phyloP scores from a whole-genome alignment of 257 asterid species.

The Phtheirospermum japonicum region DNA sequence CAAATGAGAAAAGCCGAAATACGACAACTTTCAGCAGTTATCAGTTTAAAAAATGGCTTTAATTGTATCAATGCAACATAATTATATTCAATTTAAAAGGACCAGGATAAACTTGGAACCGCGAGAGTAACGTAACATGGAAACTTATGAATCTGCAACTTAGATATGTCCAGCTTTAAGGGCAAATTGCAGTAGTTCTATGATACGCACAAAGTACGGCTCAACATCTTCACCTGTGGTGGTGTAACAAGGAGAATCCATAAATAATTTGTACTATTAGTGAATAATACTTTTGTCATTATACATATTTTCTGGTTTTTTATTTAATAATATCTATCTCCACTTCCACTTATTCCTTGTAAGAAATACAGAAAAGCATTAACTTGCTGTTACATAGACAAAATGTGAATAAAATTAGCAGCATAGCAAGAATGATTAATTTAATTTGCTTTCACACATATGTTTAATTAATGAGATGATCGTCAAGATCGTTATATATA shows the following conservation, averaged over 20 bases:
- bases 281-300: neutral
- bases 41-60: neutral
- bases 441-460: conserved; percentile 1
- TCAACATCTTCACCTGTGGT: conserved; percentile 61
- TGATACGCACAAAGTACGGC: conserved; percentile 48
- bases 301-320: neutral
- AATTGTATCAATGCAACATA: conserved; percentile 14
- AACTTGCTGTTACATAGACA: conserved; percentile 2
- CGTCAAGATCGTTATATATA: conserved; percentile 1
- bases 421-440: neutral
- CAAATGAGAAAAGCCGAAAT: conserved; percentile 1
- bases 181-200: conserved; percentile 73
- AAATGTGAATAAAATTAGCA: conserved; percentile 3
- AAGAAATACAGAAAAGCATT: conserved; percentile 1
- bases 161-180: conserved; percentile 73
- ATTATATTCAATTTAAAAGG: conserved; percentile 27
- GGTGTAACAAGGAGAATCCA: conserved; percentile 18
- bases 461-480: neutral
- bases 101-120: conserved; percentile 73
- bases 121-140: conserved; percentile 71
- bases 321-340: neutral
- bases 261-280: neutral
- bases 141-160: conserved; percentile 73
- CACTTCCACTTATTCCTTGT: conserved; percentile 5
- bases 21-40: neutral